Evolutionary conservation across 2,329 filamentous ascomycete species (phyloP).

Genomic region (Talaromyces sp.): DNA sequence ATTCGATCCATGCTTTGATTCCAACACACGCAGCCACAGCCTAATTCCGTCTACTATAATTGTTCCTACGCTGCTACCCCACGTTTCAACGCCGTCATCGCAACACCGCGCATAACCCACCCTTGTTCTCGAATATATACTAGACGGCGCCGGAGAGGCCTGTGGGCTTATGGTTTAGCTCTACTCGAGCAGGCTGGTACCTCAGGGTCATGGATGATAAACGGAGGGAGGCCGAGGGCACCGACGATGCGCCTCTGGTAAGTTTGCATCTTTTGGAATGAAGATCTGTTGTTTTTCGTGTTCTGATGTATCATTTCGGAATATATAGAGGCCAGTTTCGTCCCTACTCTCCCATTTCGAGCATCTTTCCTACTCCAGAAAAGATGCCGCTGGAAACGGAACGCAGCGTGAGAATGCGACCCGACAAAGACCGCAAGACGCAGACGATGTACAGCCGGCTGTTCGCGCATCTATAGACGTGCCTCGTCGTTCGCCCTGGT

Average conservation of each 20-base stretch:
- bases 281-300: not conserved
- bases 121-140: not conserved
- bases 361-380: conserved; percentile 32
- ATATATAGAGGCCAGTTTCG: conserved; percentile 40
- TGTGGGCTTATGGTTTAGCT: conserved; percentile 24
- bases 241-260: conserved; percentile 34
- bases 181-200: conserved; percentile 18
- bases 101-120: not conserved
- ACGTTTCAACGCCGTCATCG: not conserved
- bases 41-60: not conserved
- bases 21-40: not conserved
- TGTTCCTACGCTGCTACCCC: not conserved
- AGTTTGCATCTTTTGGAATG: conserved; percentile 6
- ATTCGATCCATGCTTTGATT: not conserved
- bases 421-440: conserved; percentile 23
- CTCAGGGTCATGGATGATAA: conserved; percentile 31
- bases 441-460: conserved; percentile 24
- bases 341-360: conserved; percentile 46
- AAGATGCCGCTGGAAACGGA: not conserved
- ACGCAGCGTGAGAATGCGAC: conserved; percentile 1
- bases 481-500: conserved; percentile 36
- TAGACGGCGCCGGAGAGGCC: not conserved
- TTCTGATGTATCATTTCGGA: conserved; percentile 11
- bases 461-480: conserved; percentile 38
- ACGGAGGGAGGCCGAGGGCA: conserved; percentile 25